Base-by-base conservation (phyloP, 495 filamentous ascomycete genomes). In the Hypoxylon intermedium region DNA sequence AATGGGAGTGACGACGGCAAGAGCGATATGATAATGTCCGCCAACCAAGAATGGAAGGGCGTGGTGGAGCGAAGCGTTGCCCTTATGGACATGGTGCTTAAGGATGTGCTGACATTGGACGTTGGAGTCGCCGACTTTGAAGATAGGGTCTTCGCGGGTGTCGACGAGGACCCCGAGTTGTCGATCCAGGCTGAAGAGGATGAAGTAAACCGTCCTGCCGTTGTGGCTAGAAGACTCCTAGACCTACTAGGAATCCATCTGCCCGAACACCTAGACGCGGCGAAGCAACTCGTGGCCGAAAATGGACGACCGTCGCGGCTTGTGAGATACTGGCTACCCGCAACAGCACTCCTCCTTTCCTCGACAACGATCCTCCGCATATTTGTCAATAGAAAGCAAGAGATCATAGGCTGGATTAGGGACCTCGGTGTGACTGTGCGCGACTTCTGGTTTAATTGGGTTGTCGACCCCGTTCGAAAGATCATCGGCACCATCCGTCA, bases 361-460 rank as follows among this genome's bases (percentile, higher is more conserved):
- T 90, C 89, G 0, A 89, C 89, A 21, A 94, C 91, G 0, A 82
- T 93, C 15, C 75, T 96, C 9, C 86, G 86, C n/a, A 82, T 96
- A 42, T 63, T 92, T 16, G 74, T 87, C 48, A 88, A 86, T 67
- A 82, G 85, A 11, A 85, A 85, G 67, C 85, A 87, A 9, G 87
- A 90, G 42, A 84, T 98, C 15, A 53, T 88, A 18, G 77, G 80
- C 34, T 97, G 91, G 94, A 77, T 95, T 30, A 72, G 77, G 1
- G 85, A 92, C 54, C 74, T 96, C 16, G 92, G 90, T 6, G 67
- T 76, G 0, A 98, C 94, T 3, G 77, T 86, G 0, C 75, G 90
- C 41, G 94, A 96, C 70, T 98, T 98, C 67, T 97, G 91, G 88
- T 74, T 82, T 40, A 98, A 98, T 71, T 98, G 94, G 94, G 89